Conservation (phyloP, 768 basidiomycete genomes). For the Pisolithus sp. region DNA sequence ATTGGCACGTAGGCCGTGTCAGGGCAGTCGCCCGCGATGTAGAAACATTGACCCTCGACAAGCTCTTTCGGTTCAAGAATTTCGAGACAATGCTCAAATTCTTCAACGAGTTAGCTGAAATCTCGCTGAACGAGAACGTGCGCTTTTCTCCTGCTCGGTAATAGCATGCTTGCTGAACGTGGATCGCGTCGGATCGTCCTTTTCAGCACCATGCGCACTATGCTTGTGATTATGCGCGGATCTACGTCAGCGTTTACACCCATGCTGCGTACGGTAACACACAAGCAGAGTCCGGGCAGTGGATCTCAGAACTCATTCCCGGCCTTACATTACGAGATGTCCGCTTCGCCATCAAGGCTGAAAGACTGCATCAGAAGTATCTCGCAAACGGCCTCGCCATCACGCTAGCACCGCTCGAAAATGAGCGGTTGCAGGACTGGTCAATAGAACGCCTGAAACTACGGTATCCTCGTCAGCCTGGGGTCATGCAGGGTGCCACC, state of each 20-base stretch:
- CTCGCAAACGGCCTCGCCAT: conserved; percentile 16
- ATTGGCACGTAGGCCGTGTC: conserved; percentile 22
- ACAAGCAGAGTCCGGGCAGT: conserved; percentile 6
- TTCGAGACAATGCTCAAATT: conserved; percentile 22
- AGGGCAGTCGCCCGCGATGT: conserved; percentile 2
- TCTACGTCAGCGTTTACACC: conserved; percentile 21
- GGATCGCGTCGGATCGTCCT: background rate
- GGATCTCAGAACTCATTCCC: conserved; percentile 18
- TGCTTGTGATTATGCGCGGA: conserved; percentile 27
- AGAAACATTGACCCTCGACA: conserved; percentile 19
- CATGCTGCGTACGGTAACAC: conserved; percentile 18
- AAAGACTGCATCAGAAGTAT: conserved; percentile 27
- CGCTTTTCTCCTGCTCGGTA: conserved; percentile 6
- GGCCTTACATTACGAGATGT: conserved; percentile 48
- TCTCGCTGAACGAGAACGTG: conserved; percentile 29
- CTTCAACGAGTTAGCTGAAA: conserved; percentile 20
- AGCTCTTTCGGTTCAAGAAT: conserved; percentile 22
- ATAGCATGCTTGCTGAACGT: background rate
- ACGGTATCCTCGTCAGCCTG: conserved; percentile 10
- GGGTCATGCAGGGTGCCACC: background rate
- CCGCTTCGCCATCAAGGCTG: conserved; percentile 41
- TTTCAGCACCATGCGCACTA: background rate
- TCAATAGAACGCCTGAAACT: conserved; percentile 20
- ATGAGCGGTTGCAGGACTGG: conserved; percentile 10
- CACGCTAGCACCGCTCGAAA: conserved; percentile 14